Evolutionary conservation across 2,329 filamentous ascomycete genomes (phyloP).

Genomic region (Pseudogymnoascus sp.): DNA sequence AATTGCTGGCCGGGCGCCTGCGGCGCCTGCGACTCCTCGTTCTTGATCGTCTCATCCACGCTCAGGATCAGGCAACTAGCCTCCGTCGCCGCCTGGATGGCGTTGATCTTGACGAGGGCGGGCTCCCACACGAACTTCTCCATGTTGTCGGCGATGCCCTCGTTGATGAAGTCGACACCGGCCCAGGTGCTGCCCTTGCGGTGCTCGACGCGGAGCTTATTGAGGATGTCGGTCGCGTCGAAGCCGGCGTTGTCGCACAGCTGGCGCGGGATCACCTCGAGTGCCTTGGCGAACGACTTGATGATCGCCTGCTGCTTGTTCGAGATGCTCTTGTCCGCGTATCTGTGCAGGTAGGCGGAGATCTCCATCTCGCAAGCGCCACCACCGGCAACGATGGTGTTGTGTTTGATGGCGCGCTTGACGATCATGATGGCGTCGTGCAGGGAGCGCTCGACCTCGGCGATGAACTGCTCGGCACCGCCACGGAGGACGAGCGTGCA

Average conservation of each 20-base stretch:
- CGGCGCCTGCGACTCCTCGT: slow-evolving; percentile 83
- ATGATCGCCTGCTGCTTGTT: slow-evolving; percentile 97
- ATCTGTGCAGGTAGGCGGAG: slow-evolving; percentile 85
- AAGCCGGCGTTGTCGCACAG: slow-evolving; percentile 98
- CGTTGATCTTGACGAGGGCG: slow-evolving; percentile 91
- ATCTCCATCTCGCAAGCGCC: slow-evolving; percentile 96
- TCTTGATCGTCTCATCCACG: slow-evolving; percentile 97
- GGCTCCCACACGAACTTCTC: slow-evolving; percentile 97
- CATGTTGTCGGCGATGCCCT: slow-evolving; percentile 92
- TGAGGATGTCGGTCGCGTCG: slow-evolving; percentile 95
- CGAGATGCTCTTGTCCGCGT: slow-evolving; percentile 83
- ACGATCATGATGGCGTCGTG: slow-evolving; percentile 99
- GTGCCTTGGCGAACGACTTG: slow-evolving; percentile 94
- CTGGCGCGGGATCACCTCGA: slow-evolving; percentile 94
- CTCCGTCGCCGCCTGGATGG: slow-evolving; percentile 91
- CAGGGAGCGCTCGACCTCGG: slow-evolving; percentile 92
- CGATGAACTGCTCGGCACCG: slow-evolving; percentile 97
- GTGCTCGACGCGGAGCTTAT: slow-evolving; percentile 92
- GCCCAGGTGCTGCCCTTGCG: slow-evolving; percentile 89
- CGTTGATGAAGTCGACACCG: slow-evolving; percentile 87
- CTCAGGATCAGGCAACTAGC: slow-evolving; percentile 90
- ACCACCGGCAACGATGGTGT: slow-evolving; percentile 87
- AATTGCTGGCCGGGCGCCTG: slow-evolving; percentile 70
- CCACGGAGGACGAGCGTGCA: slow-evolving; percentile 93
- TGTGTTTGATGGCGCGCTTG: slow-evolving; percentile 94